A percentile compares a stretch with the other conserved stretches of the same genome.
Evolutionary conservation across 345 rosid species (phyloP).

Genomic region (Heritiera fomes): DNA sequence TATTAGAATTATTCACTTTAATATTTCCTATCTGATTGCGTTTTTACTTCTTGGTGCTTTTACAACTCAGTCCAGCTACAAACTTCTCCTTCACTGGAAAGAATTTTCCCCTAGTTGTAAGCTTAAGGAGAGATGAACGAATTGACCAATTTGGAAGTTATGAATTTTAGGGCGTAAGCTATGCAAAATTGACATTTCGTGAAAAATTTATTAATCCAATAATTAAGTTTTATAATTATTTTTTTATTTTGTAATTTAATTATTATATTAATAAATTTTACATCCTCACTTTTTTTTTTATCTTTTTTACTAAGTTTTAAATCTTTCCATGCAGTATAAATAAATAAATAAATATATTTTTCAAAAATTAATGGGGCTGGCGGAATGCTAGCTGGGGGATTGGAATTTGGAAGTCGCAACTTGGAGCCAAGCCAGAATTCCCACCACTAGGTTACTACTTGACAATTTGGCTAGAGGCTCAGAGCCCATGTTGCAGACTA

Average conservation of each 20-base stretch:
- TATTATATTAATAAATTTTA: no score
- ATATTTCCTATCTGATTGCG: background rate
- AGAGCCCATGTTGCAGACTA: background rate
- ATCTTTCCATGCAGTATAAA: no score
- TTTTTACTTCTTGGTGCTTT: background rate
- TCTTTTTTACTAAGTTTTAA: no score
- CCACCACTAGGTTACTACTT: background rate
- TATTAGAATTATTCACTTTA: background rate
- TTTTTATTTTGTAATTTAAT: no score
- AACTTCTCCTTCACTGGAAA: background rate
- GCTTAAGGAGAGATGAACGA: background rate
- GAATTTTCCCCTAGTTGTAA: background rate
- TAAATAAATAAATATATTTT: no score
- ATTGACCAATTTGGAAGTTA: background rate
- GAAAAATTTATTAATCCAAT: no score
- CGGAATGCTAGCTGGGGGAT: background rate
- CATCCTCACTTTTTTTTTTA: no score
- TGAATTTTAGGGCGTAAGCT: background rate
- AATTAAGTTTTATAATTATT: no score
- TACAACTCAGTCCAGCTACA: background rate
- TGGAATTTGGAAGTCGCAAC: background rate
- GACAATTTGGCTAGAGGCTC: background rate
- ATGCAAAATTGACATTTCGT: background rate
- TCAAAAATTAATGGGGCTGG: background rate
- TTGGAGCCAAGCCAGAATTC: background rate